Evolutionary conservation across 2,329 filamentous ascomycete genomes (phyloP), one percentile per base, ranked within the genome.

Genomic region (Cladosporium sp.): DNA sequence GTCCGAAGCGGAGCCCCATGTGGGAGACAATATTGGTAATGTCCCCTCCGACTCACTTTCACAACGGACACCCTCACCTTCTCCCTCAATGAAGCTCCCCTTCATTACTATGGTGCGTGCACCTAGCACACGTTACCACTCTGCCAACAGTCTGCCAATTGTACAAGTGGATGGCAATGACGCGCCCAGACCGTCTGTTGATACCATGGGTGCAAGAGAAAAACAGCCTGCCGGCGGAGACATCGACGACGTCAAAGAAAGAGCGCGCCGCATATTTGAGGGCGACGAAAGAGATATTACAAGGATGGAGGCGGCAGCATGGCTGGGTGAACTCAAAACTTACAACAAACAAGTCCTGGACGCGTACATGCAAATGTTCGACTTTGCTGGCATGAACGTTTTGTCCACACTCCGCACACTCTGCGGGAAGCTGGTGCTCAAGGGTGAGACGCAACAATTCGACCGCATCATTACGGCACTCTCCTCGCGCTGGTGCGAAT

Each of bases 361-460:
- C 69, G 94, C 94, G 0, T 99, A 97, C 78, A 96, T 99, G 90
- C 89, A 92, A 67, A 82, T 97, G 12, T 97, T 94, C 76, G 90
- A 97, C 75, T 98, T 95, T 81, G 82, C 86, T 8, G 89, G 90
- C 71, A 84, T 91, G 73, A 96, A 91, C 76, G 89, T 98, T 57
- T 84, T 98, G 18, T 83, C 85, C 44, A 88, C 91, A 8, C 83
- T 98, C 69, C 88, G 95, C 29, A 86, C 89, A 67, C 84, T 99
- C 29, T 99, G 95, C 77, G 86, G 86, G 62, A 89, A 91, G 35
- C 83, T 98, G 28, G 84, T 95, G 5, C 83, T 99, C 65, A 91
- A 91, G 70, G 95, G 91, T 49, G 95, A 99, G 79, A 96, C 93
- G 2, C 95, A 99, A 78, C 94, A 99, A 78, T 92, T 99, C 23